phyloP scores from a whole-genome alignment of 352 stramenopile genomes.

The Globisporangium camurandrum region DNA sequence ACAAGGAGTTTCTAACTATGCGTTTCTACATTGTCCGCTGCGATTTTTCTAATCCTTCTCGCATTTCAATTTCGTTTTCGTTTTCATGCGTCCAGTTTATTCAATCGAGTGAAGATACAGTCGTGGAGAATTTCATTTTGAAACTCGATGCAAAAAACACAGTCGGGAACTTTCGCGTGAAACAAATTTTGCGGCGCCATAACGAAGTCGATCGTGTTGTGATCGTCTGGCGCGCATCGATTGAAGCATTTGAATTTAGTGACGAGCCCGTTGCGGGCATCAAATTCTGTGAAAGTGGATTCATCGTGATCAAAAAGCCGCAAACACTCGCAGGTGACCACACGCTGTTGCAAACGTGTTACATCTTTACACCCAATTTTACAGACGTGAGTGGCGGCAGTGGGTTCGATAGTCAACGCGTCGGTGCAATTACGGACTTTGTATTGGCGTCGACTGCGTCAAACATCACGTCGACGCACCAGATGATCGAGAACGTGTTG shows the following conservation, averaged over 20 bases:
- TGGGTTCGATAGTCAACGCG: too few species aligned
- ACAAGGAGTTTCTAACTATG: too few species aligned
- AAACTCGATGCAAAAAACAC: constrained; percentile 26
- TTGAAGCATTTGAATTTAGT: constrained; percentile 47
- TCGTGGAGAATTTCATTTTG: constrained; percentile 54
- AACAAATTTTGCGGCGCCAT: constrained; percentile 26
- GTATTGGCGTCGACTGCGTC: too few species aligned
- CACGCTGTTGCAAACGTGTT: constrained; percentile 35
- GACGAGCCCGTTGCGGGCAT: constrained; percentile 31
- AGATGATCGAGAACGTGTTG: too few species aligned
- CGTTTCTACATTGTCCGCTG: too few species aligned
- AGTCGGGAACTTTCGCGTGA: constrained; percentile 28
- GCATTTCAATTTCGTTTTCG: too few species aligned
- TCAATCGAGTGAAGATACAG: constrained; percentile 51
- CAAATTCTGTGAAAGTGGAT: constrained; percentile 53
- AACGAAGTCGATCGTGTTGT: constrained; percentile 33
- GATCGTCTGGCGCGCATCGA: constrained; percentile 28
- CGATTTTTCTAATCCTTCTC: too few species aligned
- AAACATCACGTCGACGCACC: too few species aligned
- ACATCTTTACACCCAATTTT: constrained; percentile 43
- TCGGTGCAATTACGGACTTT: too few species aligned
- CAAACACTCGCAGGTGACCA: constrained; percentile 15
- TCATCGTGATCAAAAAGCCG: constrained; percentile 38
- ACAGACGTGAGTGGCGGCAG: too few species aligned
- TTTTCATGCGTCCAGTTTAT: neutral